These are phyloP conservation scores for Vicia villosa DNA, from an alignment of 306 rosid genomes.

Conservation along the genomic window DNA sequence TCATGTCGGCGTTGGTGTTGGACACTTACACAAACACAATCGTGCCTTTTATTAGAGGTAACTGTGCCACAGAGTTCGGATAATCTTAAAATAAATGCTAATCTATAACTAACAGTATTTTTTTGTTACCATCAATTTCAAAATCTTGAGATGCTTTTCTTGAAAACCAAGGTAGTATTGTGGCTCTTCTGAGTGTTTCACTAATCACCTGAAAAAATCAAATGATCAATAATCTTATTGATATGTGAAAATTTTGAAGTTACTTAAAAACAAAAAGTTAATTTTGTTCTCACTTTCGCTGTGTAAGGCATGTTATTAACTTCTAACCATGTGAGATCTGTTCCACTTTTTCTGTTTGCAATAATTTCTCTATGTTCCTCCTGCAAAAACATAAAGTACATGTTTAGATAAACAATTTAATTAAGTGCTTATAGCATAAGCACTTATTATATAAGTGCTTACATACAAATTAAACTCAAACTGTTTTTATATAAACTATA, in stretches of 20 bases:
- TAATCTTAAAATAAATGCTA: too few species aligned
- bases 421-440: background rate
- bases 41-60: too few species aligned
- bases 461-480: background rate
- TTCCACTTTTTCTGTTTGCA: conserved; percentile 56
- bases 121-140: conserved; percentile 66
- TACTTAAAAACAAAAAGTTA: background rate
- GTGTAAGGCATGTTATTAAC: conserved; percentile 83
- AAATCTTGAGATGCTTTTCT: conserved; percentile 87
- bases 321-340: conserved; percentile 73
- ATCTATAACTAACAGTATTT: background rate
- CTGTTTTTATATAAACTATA: background rate
- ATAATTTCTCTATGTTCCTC: conserved; percentile 71
- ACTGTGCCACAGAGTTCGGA: accelerated
- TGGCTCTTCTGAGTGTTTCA: conserved; percentile 86
- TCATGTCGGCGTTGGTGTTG: too few species aligned
- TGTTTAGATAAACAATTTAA: background rate
- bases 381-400: conserved; percentile 47
- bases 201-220: conserved; percentile 58
- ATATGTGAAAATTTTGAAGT: conserved; percentile 17
- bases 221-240: background rate
- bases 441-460: background rate
- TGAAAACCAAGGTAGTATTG: conserved; percentile 84
- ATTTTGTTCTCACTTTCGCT: conserved; percentile 54
- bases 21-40: too few species aligned